Conservation (phyloP, 169 alveolate species). For the Neospora caninum region DNA sequence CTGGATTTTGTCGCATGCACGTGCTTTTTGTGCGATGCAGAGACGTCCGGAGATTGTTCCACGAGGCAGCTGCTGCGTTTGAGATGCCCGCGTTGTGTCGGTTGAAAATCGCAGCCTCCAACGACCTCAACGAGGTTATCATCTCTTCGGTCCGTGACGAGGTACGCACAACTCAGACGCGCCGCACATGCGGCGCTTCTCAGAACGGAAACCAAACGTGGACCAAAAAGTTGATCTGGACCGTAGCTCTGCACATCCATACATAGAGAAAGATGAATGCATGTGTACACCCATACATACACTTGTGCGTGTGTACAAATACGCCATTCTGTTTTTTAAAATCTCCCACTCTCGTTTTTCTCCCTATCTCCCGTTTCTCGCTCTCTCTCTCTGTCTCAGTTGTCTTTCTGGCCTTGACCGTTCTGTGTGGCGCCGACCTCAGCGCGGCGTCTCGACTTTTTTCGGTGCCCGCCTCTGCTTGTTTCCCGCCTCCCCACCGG, state of each 20-base stretch:
- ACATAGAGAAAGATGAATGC: neutral
- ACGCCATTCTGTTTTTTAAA: neutral
- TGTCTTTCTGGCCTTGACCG: too few species aligned
- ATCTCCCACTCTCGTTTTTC: neutral
- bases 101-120: conserved; percentile 10
- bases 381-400: neutral
- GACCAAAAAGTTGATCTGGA: neutral
- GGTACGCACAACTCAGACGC: neutral
- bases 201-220: too few species aligned
- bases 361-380: neutral
- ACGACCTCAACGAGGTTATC: conserved; percentile 19
- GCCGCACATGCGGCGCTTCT: too few species aligned
- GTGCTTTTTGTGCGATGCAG: neutral
- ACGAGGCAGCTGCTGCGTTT: conserved; percentile 18
- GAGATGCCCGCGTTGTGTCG: neutral
- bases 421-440: too few species aligned
- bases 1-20: neutral
- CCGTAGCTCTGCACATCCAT: neutral
- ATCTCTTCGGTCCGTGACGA: conserved; percentile 3
- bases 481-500: too few species aligned
- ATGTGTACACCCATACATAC: neutral
- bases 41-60: neutral
- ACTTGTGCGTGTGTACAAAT: neutral
- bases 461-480: too few species aligned
- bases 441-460: too few species aligned